Evolutionary conservation across 768 basidiomycete genomes (phyloP), one percentile per base, ranked within the genome.

Genomic region (Boletus sp.): DNA sequence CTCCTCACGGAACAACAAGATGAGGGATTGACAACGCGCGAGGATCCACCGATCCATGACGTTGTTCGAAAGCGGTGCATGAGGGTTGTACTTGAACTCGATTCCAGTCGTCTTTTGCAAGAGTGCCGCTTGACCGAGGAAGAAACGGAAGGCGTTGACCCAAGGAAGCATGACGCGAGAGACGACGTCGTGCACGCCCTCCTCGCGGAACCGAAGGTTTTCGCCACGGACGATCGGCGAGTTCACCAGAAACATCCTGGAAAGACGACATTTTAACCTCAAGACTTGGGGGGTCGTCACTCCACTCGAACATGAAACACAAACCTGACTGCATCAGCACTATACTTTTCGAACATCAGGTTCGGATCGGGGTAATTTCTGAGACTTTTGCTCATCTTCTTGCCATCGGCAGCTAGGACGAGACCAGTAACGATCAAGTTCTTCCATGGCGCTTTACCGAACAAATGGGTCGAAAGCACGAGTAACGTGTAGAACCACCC

Each of bases 401-500:
- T 97, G 51, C 97, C 97, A 63, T 99, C 95, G 2, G 87, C 87
- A 43, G 96, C 97, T 47, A 99, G 85, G 33, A 99, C 93, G 50
- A 98, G 85, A 59, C 97, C 97, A 35, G 88, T 92, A 42, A 94
- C 93, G 57, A 98, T 97, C 64, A 99, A 75, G 71, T 99, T 99
- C 77, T 95, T 93, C 96, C 97, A 98, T 4, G 97, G 96, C 2
- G 97, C 96, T 52, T 73, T 84, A 42, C 87, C 88, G 66, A 97
- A 98, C 48, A 99, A 79, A 69, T 96, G 95, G 21, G 94, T 97
- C n/a, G 91, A 90, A 25, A 98, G 79, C 5, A 99, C 94, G 39
- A 99, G 83, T 14, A 99, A 74, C 3, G 97, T 98, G 76, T 99
- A 99, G 82, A 99, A 99, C 97, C 97, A 99, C 23, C 97, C 97